Percentiles rank a stretch among this genome's conserved stretches.
Evolutionary conservation across 2,329 filamentous ascomycete species (phyloP).

Genomic region (Reticulascus tulasneorum): DNA sequence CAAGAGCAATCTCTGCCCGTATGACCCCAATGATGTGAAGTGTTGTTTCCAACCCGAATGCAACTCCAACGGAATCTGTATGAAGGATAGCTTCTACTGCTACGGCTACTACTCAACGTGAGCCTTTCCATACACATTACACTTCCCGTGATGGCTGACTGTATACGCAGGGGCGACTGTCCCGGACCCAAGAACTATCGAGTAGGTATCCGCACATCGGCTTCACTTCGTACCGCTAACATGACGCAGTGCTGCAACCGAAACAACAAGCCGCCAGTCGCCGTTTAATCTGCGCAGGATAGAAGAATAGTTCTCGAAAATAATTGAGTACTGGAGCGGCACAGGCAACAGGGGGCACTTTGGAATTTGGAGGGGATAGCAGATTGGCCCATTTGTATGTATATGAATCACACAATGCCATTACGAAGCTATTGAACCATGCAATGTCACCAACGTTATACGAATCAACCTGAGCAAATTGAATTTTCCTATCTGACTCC

Average conservation of each 20-base stretch:
- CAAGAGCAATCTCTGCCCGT: slow-evolving; percentile 7
- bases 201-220: slow-evolving; percentile 1
- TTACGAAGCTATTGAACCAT: too few relatives aligned
- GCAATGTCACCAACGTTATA: too few relatives aligned
- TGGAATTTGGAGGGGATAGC: too few relatives aligned
- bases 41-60: slow-evolving; percentile 11
- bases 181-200: slow-evolving; percentile 8
- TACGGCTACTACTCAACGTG: slow-evolving; percentile 8
- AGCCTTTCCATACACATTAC: neutral
- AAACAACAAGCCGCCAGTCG: slow-evolving; percentile 7
- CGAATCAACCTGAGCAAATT: too few relatives aligned
- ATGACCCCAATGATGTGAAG: slow-evolving; percentile 10
- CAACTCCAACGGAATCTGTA: slow-evolving; percentile 7
- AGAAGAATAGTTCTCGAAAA: too few relatives aligned
- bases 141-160: neutral
- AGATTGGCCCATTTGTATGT: too few relatives aligned
- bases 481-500: too few relatives aligned
- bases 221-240: neutral
- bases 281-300: too few relatives aligned
- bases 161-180: slow-evolving; percentile 4
- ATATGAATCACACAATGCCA: too few relatives aligned
- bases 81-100: slow-evolving; percentile 8
- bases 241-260: slow-evolving; percentile 9
- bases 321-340: too few relatives aligned
- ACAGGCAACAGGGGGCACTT: too few relatives aligned